Base-by-base conservation (phyloP, 257 asterid species). In the Nicotiana undulata region DNA sequence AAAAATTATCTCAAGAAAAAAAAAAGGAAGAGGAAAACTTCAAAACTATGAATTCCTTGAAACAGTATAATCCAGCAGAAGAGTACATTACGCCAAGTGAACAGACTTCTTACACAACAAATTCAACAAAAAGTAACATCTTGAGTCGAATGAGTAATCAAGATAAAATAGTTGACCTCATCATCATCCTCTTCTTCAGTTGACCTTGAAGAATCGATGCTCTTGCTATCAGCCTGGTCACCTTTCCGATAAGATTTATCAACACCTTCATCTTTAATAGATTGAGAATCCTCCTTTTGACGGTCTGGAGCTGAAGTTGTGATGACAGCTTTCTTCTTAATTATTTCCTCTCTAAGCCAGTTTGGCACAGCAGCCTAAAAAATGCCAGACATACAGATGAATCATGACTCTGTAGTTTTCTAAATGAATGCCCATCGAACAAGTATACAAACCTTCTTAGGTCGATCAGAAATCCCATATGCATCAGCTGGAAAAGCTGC, bases 321-420 rank as follows among this genome's bases (percentile, higher is more conserved):
- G 79, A 95, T 88, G 84, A 85, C 91, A 86, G 97, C 90, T 90
- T 94, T 96, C 58, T 89, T 96, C 86, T 94, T 96, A 60, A 93
- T 96, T 75, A 96, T 92, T 88, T 95, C 99, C 87, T 95, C 99
- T 88, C 97, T 91, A 46, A 95, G 95, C 99, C 99, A 95, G 87
- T 90, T 95, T 84, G 99, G 99, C 24, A 95, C 99, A 18, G 98
- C 90, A 34, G 97, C 97, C 99, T 95, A 87, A 78, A 86, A 85
- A 61, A 65, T 37, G 51, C 80, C 86, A 83, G 70, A 46, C 44
- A 74, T 49, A 49, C 79, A 74, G 79, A 49, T 49, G 24, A 74
- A 74, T 74, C 79, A 74, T 49, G 37, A 49, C 44, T 72, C 40
- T 49, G 26, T 51, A 74, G 63, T 74, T 26, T 74, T 16, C 26